These are phyloP conservation scores for Fusarium luffae DNA, from an alignment of 2,329 filamentous ascomycete genomes.

Conservation along the genomic window DNA sequence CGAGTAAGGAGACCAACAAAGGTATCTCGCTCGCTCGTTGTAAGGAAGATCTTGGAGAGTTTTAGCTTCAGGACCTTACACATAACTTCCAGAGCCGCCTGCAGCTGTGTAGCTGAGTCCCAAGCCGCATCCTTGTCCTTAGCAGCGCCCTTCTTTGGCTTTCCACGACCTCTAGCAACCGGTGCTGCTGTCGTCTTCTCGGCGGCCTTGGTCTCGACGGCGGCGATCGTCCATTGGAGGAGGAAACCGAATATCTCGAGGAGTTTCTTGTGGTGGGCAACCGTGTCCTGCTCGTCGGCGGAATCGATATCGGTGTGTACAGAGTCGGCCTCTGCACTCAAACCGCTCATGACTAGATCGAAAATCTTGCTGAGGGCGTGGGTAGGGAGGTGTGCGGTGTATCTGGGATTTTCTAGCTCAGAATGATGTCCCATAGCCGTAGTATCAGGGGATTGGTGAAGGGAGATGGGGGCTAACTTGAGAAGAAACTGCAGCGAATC, in stretches of 20 bases:
- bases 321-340: slow-evolving; percentile 86
- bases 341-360: slow-evolving; percentile 86
- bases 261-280: slow-evolving; percentile 88
- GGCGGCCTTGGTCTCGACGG: slow-evolving; percentile 92
- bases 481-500: slow-evolving; percentile 95
- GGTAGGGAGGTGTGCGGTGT: slow-evolving; percentile 80
- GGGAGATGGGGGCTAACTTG: slow-evolving; percentile 82
- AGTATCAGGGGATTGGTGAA: slow-evolving; percentile 36
- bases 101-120: slow-evolving; percentile 90
- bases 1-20: slow-evolving; percentile 93
- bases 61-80: slow-evolving; percentile 95
- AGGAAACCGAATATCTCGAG: slow-evolving; percentile 95
- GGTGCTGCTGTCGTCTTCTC: slow-evolving; percentile 82
- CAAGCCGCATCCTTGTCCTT: slow-evolving; percentile 88
- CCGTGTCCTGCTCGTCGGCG: slow-evolving; percentile 85
- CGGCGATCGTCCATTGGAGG: slow-evolving; percentile 92
- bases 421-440: slow-evolving; percentile 44
- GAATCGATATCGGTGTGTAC: slow-evolving; percentile 88
- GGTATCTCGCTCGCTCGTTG: slow-evolving; percentile 94
- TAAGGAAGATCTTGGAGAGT: slow-evolving; percentile 91
- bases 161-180: slow-evolving; percentile 77
- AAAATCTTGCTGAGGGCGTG: slow-evolving; percentile 92
- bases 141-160: slow-evolving; percentile 78
- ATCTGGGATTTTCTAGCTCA: slow-evolving; percentile 74
- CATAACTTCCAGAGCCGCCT: slow-evolving; percentile 91